Conservation (phyloP, 1,284 basidiomycete species). For the Wolfiporia cocos region DNA sequence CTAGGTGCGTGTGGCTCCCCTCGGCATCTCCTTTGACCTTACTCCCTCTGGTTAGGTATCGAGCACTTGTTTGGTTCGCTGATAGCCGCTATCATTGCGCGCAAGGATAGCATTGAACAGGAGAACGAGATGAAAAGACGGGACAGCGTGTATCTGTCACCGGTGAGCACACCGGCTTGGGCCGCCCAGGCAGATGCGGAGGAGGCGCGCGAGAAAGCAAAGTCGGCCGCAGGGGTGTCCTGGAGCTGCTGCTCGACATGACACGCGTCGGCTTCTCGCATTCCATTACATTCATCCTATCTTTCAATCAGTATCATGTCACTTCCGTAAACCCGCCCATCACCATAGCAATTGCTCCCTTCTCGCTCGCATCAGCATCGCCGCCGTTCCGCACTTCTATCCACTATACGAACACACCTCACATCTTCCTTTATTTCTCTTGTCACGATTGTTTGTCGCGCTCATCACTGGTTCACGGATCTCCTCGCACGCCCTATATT, state of each 20-base stretch:
- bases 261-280: constrained; percentile 10
- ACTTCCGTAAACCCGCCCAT: background rate
- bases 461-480: too few species aligned
- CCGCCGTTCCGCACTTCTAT: background rate
- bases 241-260: constrained; percentile 64
- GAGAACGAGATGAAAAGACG: constrained; percentile 74
- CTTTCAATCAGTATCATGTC: constrained; percentile 3
- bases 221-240: constrained; percentile 35
- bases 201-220: constrained; percentile 65
- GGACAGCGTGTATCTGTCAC: constrained; percentile 72
- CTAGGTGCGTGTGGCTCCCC: constrained; percentile 48
- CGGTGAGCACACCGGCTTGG: constrained; percentile 60
- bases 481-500: too few species aligned
- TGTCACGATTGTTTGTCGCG: too few species aligned
- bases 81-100: constrained; percentile 69
- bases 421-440: too few species aligned
- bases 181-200: constrained; percentile 75
- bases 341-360: constrained; percentile 3
- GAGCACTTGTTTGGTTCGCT: constrained; percentile 70
- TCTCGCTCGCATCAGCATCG: too few species aligned
- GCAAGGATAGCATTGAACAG: constrained; percentile 70
- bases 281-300: constrained; percentile 5
- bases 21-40: too few species aligned
- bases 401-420: too few species aligned
- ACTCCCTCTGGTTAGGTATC: too few species aligned